Conservation (phyloP, 257 asterid genomes). For the Lycium barbarum region DNA sequence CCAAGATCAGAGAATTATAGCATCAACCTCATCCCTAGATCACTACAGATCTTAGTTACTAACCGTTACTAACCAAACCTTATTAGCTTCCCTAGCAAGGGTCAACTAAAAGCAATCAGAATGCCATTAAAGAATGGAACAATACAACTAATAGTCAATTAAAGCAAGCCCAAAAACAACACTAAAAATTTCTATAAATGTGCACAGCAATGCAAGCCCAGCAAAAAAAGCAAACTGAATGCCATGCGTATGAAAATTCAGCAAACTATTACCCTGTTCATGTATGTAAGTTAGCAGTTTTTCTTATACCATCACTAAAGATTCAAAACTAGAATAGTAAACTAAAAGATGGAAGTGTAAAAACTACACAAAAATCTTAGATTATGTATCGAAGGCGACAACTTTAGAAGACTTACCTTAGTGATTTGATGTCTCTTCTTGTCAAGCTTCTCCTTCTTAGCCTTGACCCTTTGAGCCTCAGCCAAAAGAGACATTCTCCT, state of each 20-base stretch:
- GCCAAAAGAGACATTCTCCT: constrained; percentile 84
- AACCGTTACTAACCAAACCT: no score
- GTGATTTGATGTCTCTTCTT: constrained; percentile 71
- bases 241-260: no score
- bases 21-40: no score
- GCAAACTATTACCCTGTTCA: neutral
- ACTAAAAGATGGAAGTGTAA: neutral
- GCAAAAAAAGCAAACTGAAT: no score
- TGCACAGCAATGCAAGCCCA: no score
- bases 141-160: neutral
- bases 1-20: neutral
- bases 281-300: neutral
- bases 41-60: no score
- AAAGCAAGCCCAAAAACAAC: neutral
- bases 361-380: neutral
- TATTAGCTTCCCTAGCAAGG: no score
- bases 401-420: constrained; percentile 56
- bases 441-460: constrained; percentile 73
- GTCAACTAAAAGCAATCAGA: neutral
- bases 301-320: neutral
- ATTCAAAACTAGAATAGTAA: neutral
- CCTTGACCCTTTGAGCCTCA: constrained; percentile 80
- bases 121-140: neutral
- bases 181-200: no score
- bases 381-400: neutral